Conservation (phyloP, 305 asterid genomes). For the Coffea humblotiana region DNA sequence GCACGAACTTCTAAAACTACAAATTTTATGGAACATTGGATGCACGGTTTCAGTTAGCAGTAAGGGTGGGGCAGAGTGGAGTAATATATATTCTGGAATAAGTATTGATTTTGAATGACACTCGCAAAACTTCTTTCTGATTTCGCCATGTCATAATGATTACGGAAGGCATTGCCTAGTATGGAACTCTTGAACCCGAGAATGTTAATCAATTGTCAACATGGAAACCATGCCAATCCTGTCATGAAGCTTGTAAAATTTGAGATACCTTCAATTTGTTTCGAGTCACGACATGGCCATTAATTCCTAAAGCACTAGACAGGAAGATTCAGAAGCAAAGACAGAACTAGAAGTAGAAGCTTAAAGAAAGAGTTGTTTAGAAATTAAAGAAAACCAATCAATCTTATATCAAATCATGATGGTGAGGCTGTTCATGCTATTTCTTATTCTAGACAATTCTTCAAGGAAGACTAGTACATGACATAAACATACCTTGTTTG, state of each 20-base stretch:
- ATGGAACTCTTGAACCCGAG: not conserved
- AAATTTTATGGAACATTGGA: not conserved
- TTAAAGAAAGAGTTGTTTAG: not conserved
- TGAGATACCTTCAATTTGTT: not conserved
- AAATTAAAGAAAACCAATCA: too few relatives aligned
- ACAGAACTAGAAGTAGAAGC: not conserved
- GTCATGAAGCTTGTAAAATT: not conserved
- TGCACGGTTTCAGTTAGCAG: not conserved
- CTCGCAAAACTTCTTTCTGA: not conserved
- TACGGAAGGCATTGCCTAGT: not conserved
- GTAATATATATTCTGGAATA: not conserved
- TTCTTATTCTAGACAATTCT: not conserved
- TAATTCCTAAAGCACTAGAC: not conserved
- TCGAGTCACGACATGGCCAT: not conserved
- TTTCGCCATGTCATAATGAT: not conserved
- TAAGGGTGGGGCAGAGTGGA: not conserved
- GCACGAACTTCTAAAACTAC: not conserved
- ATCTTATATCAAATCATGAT: not conserved
- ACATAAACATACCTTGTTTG: constrained; percentile 39
- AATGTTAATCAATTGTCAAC: not conserved
- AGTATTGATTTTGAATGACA: not conserved
- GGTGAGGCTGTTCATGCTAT: not conserved
- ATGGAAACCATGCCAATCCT: not conserved
- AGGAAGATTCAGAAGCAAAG: not conserved
- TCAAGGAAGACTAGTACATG: not conserved